phyloP scores from a whole-genome alignment of 805 yeast species.

The Candida insectalens region DNA sequence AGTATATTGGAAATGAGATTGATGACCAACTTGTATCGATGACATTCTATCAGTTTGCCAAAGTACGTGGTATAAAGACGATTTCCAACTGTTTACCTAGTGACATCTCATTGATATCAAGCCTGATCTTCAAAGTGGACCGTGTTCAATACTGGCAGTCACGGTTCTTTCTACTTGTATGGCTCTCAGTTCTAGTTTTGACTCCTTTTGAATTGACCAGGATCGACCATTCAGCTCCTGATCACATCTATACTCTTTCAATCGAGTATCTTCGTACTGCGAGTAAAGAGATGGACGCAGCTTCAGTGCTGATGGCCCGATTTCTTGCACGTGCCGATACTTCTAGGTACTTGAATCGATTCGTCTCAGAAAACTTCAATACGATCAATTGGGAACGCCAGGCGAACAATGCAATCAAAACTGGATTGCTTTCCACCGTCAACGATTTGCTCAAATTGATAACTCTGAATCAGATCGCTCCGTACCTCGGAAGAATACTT shows the following conservation, averaged over 20 bases:
- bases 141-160: conserved; percentile 4
- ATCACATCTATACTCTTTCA: conserved; percentile 27
- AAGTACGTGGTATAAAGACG: conserved; percentile 56
- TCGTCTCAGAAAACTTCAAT: conserved; percentile 12
- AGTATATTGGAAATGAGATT: background rate
- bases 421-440: conserved; percentile 13
- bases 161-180: conserved; percentile 44
- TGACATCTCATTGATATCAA: conserved; percentile 40
- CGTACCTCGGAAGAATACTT: conserved; percentile 7
- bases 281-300: conserved; percentile 50
- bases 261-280: conserved; percentile 27
- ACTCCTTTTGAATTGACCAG: conserved; percentile 59
- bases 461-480: conserved; percentile 1
- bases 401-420: conserved; percentile 6
- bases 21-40: conserved; percentile 14
- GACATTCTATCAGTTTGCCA: conserved; percentile 50
- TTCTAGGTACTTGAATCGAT: conserved; percentile 17
- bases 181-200: conserved; percentile 64
- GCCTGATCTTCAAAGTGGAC: conserved; percentile 21
- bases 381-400: conserved; percentile 11
- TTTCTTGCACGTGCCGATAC: conserved; percentile 42
- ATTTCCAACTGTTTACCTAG: conserved; percentile 51
- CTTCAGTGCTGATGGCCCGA: conserved; percentile 42
- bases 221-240: conserved; percentile 25
- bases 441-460: conserved; percentile 17